Conservation (phyloP, 163 green algal species). For the Chloromonas sp. region DNA sequence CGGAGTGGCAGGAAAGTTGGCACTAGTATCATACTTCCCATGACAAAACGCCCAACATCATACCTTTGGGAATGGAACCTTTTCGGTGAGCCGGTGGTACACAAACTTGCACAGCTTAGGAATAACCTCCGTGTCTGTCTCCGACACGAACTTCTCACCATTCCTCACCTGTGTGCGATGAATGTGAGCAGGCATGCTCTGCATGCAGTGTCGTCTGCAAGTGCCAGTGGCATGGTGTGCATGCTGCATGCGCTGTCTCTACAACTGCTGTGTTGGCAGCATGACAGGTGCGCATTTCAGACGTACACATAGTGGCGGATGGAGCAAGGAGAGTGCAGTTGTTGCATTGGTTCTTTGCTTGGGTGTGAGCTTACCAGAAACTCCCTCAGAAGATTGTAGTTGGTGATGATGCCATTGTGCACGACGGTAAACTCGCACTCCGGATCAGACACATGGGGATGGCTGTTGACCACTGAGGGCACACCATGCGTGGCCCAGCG, state of each 20-base stretch:
- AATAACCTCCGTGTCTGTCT: constrained; percentile 99
- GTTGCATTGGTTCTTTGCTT: no score
- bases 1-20: no score
- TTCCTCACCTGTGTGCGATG: constrained; percentile 59
- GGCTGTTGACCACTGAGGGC: constrained; percentile 78
- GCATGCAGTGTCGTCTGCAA: background rate
- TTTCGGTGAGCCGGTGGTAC: constrained; percentile 59
- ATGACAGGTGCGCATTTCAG: background rate
- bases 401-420: constrained; percentile 99
- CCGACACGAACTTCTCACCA: constrained; percentile 80
- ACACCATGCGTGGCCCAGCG: constrained; percentile 94
- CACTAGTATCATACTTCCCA: no score
- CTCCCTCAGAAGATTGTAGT: constrained; percentile 81
- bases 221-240: background rate
- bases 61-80: constrained; percentile 72
- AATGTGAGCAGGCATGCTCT: background rate
- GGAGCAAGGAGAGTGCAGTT: no score
- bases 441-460: constrained; percentile 78
- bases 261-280: background rate
- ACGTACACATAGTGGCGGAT: background rate
- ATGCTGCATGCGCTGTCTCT: background rate
- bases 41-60: background rate
- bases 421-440: constrained; percentile 90
- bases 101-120: constrained; percentile 94
- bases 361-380: constrained; percentile 58